phyloP scores from a whole-genome alignment of 78 protist genomes.

The Dictyostelium discoideum region dicty_2.7 NC_007089.4:2389501-2390000 shows the following conservation, averaged over 20 bases:
- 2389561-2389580: conserved; percentile 47
- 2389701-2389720: no score
- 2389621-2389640: conserved; percentile 54
- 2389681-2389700: conserved; percentile 2
- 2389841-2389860: not conserved
- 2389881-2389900: not conserved
- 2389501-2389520: not conserved
- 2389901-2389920: not conserved
- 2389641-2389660: conserved; percentile 48
- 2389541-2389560: conserved; percentile 17
- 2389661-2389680: not conserved
- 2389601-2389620: conserved; percentile 78
- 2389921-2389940: not conserved
- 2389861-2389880: not conserved
- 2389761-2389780: no score
- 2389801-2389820: no score
- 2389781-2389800: not conserved
- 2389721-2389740: no score
- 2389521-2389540: conserved; percentile 18
- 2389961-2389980: no score
- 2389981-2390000: no score
- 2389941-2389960: no score
- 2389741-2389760: no score
- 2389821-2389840: not conserved
- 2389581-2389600: conserved; percentile 78